These are phyloP conservation scores for Phycomyces nitens DNA, from an alignment of 192 early-diverging fungal genomes.

Conservation along the genomic window DNA sequence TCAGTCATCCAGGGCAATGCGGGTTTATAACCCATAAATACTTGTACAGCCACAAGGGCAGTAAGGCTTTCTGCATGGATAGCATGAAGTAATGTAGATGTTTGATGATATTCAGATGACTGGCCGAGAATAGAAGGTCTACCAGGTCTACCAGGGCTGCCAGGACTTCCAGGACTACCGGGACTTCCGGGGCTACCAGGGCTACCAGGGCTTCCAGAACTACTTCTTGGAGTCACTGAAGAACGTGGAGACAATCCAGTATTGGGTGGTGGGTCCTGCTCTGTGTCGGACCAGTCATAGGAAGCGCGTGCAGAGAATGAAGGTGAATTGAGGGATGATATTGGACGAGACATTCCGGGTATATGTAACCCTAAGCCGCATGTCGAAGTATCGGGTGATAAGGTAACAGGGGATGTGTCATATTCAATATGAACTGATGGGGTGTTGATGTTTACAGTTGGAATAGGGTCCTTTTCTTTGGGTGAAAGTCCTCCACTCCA, in stretches of 20 bases:
- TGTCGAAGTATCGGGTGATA: not conserved
- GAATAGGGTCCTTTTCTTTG: not conserved
- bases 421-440: not conserved
- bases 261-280: not conserved
- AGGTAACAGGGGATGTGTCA: not conserved
- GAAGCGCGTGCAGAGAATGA: not conserved
- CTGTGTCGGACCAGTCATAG: not conserved
- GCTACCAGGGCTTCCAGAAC: not conserved
- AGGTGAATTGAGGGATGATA: slow-evolving; percentile 4
- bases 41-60: slow-evolving; percentile 13
- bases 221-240: not conserved
- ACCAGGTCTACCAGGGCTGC: not conserved
- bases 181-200: not conserved
- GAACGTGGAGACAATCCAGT: not conserved
- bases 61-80: slow-evolving; percentile 14
- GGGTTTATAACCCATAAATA: slow-evolving; percentile 18
- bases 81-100: slow-evolving; percentile 5
- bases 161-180: not conserved
- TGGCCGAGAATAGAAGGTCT: not conserved
- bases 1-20: slow-evolving; percentile 17
- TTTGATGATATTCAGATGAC: not conserved
- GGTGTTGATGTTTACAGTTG: not conserved
- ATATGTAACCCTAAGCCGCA: slow-evolving; percentile 15
- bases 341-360: not conserved
- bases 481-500: slow-evolving; percentile 35